Percentiles rank a stretch among this genome's conserved stretches.
phyloP scores from a whole-genome alignment of 495 filamentous ascomycete species.

The Neurospora sp. region DNA sequence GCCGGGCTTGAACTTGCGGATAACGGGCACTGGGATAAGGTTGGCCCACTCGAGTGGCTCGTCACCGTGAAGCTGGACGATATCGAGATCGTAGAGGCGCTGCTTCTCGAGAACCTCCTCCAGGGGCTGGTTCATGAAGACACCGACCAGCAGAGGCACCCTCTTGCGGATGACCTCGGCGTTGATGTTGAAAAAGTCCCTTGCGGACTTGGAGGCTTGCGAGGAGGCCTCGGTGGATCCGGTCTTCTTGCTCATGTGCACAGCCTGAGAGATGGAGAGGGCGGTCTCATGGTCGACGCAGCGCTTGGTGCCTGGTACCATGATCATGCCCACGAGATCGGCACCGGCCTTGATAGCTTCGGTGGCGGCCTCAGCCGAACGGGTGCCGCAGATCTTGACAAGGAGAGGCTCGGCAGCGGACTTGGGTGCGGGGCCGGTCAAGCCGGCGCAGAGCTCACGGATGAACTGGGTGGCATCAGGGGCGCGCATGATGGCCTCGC shows the following conservation, averaged over 20 bases:
- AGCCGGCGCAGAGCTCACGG: constrained; percentile 60
- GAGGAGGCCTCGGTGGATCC: constrained; percentile 9
- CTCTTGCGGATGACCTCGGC: constrained; percentile 22
- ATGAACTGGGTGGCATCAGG: constrained; percentile 70
- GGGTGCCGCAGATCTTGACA: constrained; percentile 96
- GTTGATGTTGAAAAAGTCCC: constrained; percentile 36
- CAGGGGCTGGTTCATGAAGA: constrained; percentile 86
- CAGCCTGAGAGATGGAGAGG: constrained; percentile 63
- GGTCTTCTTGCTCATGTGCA: constrained; percentile 38
- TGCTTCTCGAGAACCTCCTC: constrained; percentile 69
- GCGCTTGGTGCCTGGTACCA: constrained; percentile 71
- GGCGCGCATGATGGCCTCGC: constrained; percentile 92
- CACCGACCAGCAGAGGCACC: constrained; percentile 76
- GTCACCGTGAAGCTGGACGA: constrained; percentile 83
- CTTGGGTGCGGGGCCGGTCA: constrained; percentile 18
- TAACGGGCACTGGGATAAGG: constrained; percentile 80
- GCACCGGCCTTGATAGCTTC: constrained; percentile 80
- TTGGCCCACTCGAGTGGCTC: constrained; percentile 88
- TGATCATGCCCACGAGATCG: constrained; percentile 86
- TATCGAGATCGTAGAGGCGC: constrained; percentile 66
- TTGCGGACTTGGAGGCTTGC: constrained; percentile 16
- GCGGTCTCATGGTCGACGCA: constrained; percentile 68
- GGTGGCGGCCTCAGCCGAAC: constrained; percentile 67
- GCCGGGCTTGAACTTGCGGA: constrained; percentile 66
- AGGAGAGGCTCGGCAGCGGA: constrained; percentile 35